Evolutionary conservation across 352 stramenopile species (phyloP).

Genomic region (Saprolegnia diclina): DNA sequence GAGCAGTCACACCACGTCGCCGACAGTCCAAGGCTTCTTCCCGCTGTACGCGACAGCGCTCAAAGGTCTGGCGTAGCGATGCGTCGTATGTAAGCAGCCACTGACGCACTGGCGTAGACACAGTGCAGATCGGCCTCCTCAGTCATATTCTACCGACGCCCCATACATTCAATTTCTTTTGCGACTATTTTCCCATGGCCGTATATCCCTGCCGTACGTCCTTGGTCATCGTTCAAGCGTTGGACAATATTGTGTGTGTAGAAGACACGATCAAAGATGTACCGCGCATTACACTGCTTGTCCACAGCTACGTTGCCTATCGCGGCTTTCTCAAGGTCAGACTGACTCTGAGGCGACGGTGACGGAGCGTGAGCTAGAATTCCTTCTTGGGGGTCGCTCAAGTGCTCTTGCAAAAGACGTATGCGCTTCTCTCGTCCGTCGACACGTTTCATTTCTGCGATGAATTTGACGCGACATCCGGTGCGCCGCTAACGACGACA

Average conservation of each 20-base stretch:
- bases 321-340: constrained; percentile 63
- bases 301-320: constrained; percentile 78
- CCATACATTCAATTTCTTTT: constrained; percentile 72
- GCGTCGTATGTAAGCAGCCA: not conserved
- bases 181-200: constrained; percentile 45
- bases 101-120: constrained; percentile 25
- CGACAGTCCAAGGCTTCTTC: constrained; percentile 55
- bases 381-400: constrained; percentile 58
- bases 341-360: no score
- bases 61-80: constrained; percentile 14
- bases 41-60: constrained; percentile 50
- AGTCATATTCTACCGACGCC: constrained; percentile 64
- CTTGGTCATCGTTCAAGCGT: not conserved
- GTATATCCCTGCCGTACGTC: constrained; percentile 50
- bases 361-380: constrained; percentile 38
- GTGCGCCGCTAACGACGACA: constrained; percentile 39
- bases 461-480: constrained; percentile 18
- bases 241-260: not conserved
- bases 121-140: constrained; percentile 51
- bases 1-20: constrained; percentile 34
- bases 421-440: constrained; percentile 50
- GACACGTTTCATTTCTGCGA: constrained; percentile 21
- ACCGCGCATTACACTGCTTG: constrained; percentile 24
- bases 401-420: constrained; percentile 73
- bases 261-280: no score